Evolutionary conservation across 495 filamentous ascomycete species (phyloP).

Genomic region (Aspergillus ostianus): DNA sequence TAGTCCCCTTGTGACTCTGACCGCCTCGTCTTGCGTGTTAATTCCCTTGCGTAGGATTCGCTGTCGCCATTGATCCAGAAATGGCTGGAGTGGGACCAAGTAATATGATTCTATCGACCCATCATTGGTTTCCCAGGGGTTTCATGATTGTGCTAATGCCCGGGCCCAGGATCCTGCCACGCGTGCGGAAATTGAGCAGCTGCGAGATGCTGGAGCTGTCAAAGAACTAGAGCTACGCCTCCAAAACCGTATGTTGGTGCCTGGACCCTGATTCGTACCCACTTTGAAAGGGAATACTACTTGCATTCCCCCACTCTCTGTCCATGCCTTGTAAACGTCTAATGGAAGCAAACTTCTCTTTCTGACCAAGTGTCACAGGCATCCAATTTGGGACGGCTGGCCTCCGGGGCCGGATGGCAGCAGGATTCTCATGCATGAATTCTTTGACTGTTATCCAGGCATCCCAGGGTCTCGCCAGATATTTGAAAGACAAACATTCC

Average conservation of each 20-base stretch:
- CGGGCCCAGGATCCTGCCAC: conserved; percentile 53
- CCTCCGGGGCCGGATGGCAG: conserved; percentile 66
- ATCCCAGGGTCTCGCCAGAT: conserved; percentile 67
- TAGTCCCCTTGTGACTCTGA: conserved; percentile 6
- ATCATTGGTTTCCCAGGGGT: neutral
- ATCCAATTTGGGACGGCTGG: conserved; percentile 72
- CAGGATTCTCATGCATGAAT: conserved; percentile 71
- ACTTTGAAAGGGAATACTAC: neutral
- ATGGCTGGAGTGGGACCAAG: conserved; percentile 66
- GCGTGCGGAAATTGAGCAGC: conserved; percentile 55
- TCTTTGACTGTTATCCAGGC: conserved; percentile 68
- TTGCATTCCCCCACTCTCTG: neutral
- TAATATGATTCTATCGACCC: conserved; percentile 21
- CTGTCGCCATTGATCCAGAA: conserved; percentile 39
- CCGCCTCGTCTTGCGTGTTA: conserved; percentile 2
- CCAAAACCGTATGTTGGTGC: conserved; percentile 42
- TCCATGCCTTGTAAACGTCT: neutral
- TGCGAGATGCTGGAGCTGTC: conserved; percentile 47
- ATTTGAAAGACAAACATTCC: conserved; percentile 47
- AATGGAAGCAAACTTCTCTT: neutral
- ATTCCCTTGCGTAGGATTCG: conserved; percentile 26
- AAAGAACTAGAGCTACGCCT: conserved; percentile 58
- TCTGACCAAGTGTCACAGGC: conserved; percentile 31
- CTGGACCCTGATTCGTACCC: neutral
- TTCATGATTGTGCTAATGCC: conserved; percentile 5